phyloP scores from a whole-genome alignment of 352 stramenopile genomes.

The Halophytophthora polymorphica region DNA sequence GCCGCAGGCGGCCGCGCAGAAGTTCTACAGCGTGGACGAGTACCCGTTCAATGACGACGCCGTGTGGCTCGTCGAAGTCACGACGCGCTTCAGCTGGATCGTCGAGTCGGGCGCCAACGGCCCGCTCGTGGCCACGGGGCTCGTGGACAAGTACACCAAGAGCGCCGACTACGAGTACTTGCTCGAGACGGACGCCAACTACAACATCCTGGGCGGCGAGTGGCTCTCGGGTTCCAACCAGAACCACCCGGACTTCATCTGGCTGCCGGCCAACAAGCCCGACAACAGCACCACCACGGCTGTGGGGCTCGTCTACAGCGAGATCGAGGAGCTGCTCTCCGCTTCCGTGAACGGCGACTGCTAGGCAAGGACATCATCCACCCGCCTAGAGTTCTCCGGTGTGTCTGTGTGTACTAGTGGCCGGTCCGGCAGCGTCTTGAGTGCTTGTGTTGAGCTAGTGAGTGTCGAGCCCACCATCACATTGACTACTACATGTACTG shows the following conservation, averaged over 20 bases:
- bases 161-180: constrained; percentile 68
- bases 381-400: not conserved
- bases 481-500: too few species aligned
- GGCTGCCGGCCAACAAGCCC: constrained; percentile 48
- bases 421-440: too few species aligned
- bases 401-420: too few species aligned
- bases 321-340: constrained; percentile 42
- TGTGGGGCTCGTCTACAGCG: constrained; percentile 45
- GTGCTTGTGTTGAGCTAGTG: too few species aligned
- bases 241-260: constrained; percentile 70
- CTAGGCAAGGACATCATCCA: constrained; percentile 10
- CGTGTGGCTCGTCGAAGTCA: constrained; percentile 49
- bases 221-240: constrained; percentile 52
- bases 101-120: constrained; percentile 52
- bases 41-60: constrained; percentile 67
- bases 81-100: constrained; percentile 59
- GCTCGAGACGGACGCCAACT: constrained; percentile 57
- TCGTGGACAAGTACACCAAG: constrained; percentile 47
- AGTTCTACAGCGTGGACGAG: constrained; percentile 40
- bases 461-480: too few species aligned
- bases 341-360: constrained; percentile 29
- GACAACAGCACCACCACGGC: constrained; percentile 33
- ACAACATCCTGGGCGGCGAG: constrained; percentile 68
- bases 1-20: constrained; percentile 28
- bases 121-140: constrained; percentile 41